Evolutionary conservation across 345 rosid genomes (phyloP), one percentile per base, ranked within the genome.

Genomic region (Turritis glabra): DNA sequence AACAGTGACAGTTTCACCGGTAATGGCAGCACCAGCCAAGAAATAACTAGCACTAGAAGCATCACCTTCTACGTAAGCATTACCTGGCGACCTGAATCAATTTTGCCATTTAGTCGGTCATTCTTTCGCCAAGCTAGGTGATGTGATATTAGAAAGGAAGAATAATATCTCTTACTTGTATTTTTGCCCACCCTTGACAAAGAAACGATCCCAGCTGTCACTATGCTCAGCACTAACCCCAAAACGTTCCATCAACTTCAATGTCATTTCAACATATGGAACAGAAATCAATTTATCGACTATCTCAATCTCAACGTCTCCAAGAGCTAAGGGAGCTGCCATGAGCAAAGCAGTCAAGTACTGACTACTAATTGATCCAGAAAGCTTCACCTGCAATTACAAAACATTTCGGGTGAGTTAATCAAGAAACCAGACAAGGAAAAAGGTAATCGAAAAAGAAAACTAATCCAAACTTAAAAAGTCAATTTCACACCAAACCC

Each of bases 11-110:
- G 96, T 91, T 64, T 96, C 96, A 43, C 98, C 98, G 7, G 96
- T 91, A 81, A 95, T 81, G 52, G 98, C 98, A 43, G 99, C 96
- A 52, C 99, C 99, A 50, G 92, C 99, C 53, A 95, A 87, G 80
- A 95, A 95, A 82, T 95, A 92, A 81, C 99, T 92, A 61, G 99
- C 99, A 86, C 98, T 95, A 64, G 99, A 95, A 67, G 99, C 99
- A 87, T 95, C 99, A 25, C 98, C 98, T 84, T 95, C 98, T 30
- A 95, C 97, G 27, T 79, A 95, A 71, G 96, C 93, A 71, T 81
- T 88, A 78, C 97, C 97, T 27, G 98, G 94, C 64, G 97, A 88
- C 90, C 99, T 92, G 73, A 48, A 67, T 66, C 17, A 83, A 83
- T 62, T 52, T 60, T 19, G 13, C 23, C 75, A 71, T 60, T 25